phyloP scores from a whole-genome alignment of 768 basidiomycete genomes.

The Serendipita indica region DNA sequence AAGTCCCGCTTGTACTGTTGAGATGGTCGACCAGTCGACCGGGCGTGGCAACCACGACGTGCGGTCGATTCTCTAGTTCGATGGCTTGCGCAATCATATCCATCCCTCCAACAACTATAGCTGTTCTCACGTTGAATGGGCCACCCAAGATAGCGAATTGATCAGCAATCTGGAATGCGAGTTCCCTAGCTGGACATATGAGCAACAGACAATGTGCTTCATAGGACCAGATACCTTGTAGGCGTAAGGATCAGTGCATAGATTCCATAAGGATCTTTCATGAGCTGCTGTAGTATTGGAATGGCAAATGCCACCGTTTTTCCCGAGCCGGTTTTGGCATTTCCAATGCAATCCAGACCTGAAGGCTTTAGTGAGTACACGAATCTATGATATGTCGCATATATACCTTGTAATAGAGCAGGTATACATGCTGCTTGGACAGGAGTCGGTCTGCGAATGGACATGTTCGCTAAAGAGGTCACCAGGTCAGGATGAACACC shows the following conservation, averaged over 20 bases:
- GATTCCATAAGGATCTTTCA: constrained; percentile 84
- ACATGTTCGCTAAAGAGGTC: constrained; percentile 59
- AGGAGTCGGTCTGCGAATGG: constrained; percentile 70
- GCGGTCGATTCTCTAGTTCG: constrained; percentile 72
- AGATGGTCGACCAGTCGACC: constrained; percentile 88
- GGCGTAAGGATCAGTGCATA: constrained; percentile 90
- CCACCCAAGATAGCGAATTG: constrained; percentile 87
- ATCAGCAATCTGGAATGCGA: constrained; percentile 94
- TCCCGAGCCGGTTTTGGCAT: constrained; percentile 94
- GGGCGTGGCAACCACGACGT: constrained; percentile 90
- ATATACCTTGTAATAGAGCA: constrained; percentile 59
- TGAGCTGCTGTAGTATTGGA: constrained; percentile 81
- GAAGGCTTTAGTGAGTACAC: constrained; percentile 10
- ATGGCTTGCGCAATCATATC: constrained; percentile 92
- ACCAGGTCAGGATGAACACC: constrained; percentile 36
- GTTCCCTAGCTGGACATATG: constrained; percentile 42
- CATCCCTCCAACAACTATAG: constrained; percentile 93
- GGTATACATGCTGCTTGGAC: constrained; percentile 87
- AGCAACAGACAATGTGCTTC: background rate
- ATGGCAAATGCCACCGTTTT: constrained; percentile 97
- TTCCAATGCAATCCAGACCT: constrained; percentile 95
- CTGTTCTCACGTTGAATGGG: constrained; percentile 64
- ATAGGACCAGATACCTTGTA: constrained; percentile 46
- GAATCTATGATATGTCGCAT: background rate
- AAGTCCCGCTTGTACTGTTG: constrained; percentile 59